Evolutionary conservation across 148 eudicot species (phyloP), one percentile per base, ranked within the genome.

Genomic region (Chenopodium album): DNA sequence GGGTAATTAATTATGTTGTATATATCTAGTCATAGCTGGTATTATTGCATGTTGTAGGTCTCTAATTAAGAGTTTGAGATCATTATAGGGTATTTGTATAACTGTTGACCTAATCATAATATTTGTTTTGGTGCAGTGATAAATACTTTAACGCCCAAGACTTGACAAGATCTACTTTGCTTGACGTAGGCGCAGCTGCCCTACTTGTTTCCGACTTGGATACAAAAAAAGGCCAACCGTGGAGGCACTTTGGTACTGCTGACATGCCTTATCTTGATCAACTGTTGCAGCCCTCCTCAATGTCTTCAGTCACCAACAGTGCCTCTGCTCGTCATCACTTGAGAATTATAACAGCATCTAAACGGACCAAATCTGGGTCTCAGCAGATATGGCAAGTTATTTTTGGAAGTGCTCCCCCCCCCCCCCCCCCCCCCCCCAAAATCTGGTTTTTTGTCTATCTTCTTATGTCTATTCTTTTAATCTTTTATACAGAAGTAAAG

Each of bases 211-310:
- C 97, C 44, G 98, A 96, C 84, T 84, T 89, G 92, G 97, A 96
- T 87, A 87, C 93, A 75, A 94, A 85, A 87, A 92, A 89, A 78
- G 95, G 98, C 78, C 90, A 91, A 85, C 87, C 91, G 72, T 92
- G 95, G 99, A 91, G 79, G 79, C 85, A 87, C 77, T 94, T 89
- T 83, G 99, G 99, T 77, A 92, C 94, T 74, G 90, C 92, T 71
- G 97, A 96, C 63, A 92, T 96, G 98, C 97, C 97, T 81, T 96
- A 89, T 82, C 94, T 96, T 72, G 98, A 94, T 91, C 98, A 96
- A 87, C 87, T 96, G 56, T 82, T 96, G 89, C 99, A 94, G 90
- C 98, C 99, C 46, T 91, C 98, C 22, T 84, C 96, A 76, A 92
- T 96, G 80, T 91, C 97, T 3, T 89, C 94, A 37, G 91, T 91